A percentile compares a stretch with the other conserved stretches of the same genome.
These are phyloP conservation scores for Aspergillus thermomutatus DNA, from an alignment of 2,329 filamentous ascomycete species.

Conservation along the genomic window DNA sequence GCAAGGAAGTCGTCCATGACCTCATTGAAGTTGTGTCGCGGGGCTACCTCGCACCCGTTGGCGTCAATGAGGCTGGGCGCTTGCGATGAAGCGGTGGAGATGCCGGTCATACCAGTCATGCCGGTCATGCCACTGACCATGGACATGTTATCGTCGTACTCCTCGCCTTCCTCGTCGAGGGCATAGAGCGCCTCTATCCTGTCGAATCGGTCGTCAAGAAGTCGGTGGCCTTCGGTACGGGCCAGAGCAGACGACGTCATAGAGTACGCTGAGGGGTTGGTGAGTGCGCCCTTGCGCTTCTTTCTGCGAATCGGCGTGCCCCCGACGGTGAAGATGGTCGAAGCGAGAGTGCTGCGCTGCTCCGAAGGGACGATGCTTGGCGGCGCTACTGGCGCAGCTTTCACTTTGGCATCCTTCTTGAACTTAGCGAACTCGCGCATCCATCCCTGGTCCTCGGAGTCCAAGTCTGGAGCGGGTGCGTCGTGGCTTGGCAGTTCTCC, in stretches of 20 bases:
- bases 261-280: constrained; percentile 79
- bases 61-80: constrained; percentile 53
- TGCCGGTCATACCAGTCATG: constrained; percentile 60
- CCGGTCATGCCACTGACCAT: constrained; percentile 45
- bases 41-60: constrained; percentile 47
- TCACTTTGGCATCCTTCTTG: constrained; percentile 68
- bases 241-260: constrained; percentile 88
- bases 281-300: constrained; percentile 93
- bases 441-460: constrained; percentile 76
- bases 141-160: constrained; percentile 52
- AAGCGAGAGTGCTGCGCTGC: constrained; percentile 42
- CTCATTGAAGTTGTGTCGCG: constrained; percentile 76
- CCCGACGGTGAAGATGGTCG: constrained; percentile 56
- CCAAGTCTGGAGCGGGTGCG: constrained; percentile 39
- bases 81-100: constrained; percentile 52
- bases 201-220: constrained; percentile 89
- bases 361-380: constrained; percentile 38
- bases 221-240: constrained; percentile 79
- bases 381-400: constrained; percentile 35
- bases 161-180: constrained; percentile 55
- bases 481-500: constrained; percentile 37
- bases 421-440: constrained; percentile 90
- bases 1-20: constrained; percentile 93
- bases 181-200: constrained; percentile 79
- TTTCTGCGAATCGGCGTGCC: constrained; percentile 67